phyloP scores from a whole-genome alignment of 345 rosid genomes.

The Erodium maritimum region DNA sequence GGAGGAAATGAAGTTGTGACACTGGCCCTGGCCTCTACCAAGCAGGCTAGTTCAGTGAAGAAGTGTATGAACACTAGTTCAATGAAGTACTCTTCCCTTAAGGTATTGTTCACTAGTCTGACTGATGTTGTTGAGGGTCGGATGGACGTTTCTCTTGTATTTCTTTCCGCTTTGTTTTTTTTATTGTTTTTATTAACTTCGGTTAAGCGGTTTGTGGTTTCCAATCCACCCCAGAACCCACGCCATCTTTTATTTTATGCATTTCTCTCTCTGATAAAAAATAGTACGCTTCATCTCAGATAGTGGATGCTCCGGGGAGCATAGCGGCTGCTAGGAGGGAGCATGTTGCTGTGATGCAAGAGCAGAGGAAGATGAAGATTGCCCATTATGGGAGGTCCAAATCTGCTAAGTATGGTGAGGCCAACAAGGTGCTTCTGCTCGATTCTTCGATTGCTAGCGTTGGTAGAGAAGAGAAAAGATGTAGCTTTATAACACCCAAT shows the following conservation, averaged over 20 bases:
- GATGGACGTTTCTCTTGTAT: no score
- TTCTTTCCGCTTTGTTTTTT: no score
- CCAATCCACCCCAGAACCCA: no score
- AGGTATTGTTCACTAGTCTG: no score
- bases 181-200: no score
- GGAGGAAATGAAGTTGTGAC: slow-evolving; percentile 27
- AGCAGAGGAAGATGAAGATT: slow-evolving; percentile 48
- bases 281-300: no score
- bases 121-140: no score
- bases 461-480: slow-evolving; percentile 23
- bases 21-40: slow-evolving; percentile 7
- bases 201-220: no score
- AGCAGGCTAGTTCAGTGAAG: slow-evolving; percentile 25
- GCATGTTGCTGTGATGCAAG: slow-evolving; percentile 45
- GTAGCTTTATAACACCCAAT: slow-evolving; percentile 47
- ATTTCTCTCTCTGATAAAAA: no score
- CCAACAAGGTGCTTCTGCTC: slow-evolving; percentile 18
- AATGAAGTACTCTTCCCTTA: background rate
- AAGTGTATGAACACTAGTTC: slow-evolving; percentile 31
- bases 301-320: slow-evolving; percentile 37
- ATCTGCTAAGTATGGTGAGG: slow-evolving; percentile 30
- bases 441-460: slow-evolving; percentile 9
- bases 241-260: no score
- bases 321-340: slow-evolving; percentile 54
- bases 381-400: slow-evolving; percentile 61